Evolutionary conservation across 2,329 filamentous ascomycete genomes (phyloP), one percentile per base, ranked within the genome.

Genomic region (Ampelomyces quisqualis): DNA sequence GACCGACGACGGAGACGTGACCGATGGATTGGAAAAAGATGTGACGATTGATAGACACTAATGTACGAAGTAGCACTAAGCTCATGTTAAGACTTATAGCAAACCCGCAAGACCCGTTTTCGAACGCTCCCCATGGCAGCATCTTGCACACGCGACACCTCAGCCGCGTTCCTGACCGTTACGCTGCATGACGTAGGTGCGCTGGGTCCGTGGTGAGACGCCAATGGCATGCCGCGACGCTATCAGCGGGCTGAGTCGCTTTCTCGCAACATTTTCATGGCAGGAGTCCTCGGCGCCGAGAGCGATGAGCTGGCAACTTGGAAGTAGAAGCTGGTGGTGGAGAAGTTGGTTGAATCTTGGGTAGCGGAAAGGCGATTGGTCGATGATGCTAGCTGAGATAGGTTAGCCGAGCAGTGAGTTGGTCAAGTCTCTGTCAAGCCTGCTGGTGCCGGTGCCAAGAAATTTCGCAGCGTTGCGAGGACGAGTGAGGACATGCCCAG

Each of bases 91-190:
- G n/a, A n/a, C n/a, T n/a, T n/a, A n/a, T n/a, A n/a, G n/a, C n/a
- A n/a, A n/a, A n/a, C n/a, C n/a, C n/a, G n/a, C n/a, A n/a, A n/a
- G n/a, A 15, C 15, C 10, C 19, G 17, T n/a, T 30, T 19, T 38
- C 7, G 9, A 7, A 19, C 23, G 17, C 29, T 7, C 24, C 7
- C 15, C 10, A 3, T 15, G n/a, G n/a, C n/a, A n/a, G n/a, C 29
- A 10, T 11, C 23, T 21, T 24, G 26, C 23, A 15, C 44, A 47
- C 44, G 44, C 35, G 44, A 47, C 44, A 33, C 17, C 15, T 27
- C 23, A 11, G n/a, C 28, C 44, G 34, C 35, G 38, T 36, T 42
- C 43, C 39, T 43, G 43, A 19, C 21, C 14, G 37, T 36, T 38
- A 20, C 28, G 34, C 43, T 9, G 4, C 21, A 31, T 47, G 44